Evolutionary conservation across 2,329 filamentous ascomycete genomes (phyloP), one percentile per base, ranked within the genome.

Genomic region (Fusarium sp.): DNA sequence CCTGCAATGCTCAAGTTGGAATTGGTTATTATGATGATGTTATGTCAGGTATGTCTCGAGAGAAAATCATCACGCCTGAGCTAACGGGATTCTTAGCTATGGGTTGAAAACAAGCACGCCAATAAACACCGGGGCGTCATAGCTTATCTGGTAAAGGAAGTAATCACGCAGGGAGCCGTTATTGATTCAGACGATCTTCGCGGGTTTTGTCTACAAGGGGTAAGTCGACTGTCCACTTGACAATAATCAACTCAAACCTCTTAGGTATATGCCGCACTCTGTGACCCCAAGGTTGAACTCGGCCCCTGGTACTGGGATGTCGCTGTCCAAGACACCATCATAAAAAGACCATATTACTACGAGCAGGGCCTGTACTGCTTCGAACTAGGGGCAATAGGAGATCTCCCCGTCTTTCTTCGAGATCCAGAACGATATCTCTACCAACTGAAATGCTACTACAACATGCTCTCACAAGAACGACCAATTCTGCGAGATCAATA

Each of bases 261-360:
- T 1, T 3, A 71, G 68, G 34, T 71, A 5, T 71, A 55, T 30
- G 68, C 59, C 3, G 52, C 58, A 8, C 32, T 71, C 0, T 46
- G 52, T 8, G 55, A 68, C 18, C 63, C 63, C 5, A 65, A 52
- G 0, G 38, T 71, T 2, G 27, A 57, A 18, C 68, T 71, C 0
- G 68, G 60, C 3, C n/a, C 59, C 5, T 71, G 68, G 68, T 71
- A 50, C 8, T 66, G 68, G 68, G 47, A 68, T 5, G 30, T 71
- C 4, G 64, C 59, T 1, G 8, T 58, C 5, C 64, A 58, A 5
- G 56, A 55, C 3, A 40, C 38, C 3, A 24, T 56, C 25, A 46
- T 45, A 11, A 46, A 55, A 29, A 50, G 68, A 7, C 68, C 68
- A 8, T 56, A 51, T 1, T 52, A 64, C 16, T 64, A 71, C 8